These are phyloP conservation scores for Pseudohyphozyma bogoriensis DNA, from an alignment of 768 basidiomycete species.

Conservation along the genomic window DNA sequence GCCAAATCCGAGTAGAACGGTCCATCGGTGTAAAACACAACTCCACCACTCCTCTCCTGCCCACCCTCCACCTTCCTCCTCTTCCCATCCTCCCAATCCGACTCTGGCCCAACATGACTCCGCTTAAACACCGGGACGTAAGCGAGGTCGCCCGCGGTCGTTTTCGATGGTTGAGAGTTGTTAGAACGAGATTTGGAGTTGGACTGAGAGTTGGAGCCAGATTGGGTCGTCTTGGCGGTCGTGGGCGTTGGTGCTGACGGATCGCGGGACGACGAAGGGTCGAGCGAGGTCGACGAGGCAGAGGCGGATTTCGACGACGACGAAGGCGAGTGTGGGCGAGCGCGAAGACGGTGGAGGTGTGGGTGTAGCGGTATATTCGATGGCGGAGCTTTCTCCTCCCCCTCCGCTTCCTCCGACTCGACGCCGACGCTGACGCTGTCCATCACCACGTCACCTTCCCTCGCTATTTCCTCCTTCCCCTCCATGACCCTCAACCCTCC, in stretches of 20 bases:
- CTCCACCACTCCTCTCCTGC: slow-evolving; percentile 13
- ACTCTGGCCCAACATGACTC: neutral
- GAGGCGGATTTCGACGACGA: neutral
- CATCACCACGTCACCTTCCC: neutral
- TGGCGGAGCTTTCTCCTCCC: neutral
- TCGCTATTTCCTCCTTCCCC: neutral
- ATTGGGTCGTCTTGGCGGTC: neutral
- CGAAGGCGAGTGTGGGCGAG: neutral
- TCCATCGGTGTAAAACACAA: slow-evolving; percentile 19
- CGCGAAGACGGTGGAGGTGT: neutral
- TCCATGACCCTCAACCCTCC: slow-evolving; percentile 1
- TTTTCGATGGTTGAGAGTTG: neutral
- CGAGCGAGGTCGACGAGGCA: no score
- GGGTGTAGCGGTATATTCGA: neutral
- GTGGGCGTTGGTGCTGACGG: neutral
- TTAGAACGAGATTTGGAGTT: neutral
- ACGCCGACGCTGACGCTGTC: slow-evolving; percentile 6
- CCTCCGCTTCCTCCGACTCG: neutral
- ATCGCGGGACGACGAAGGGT: no score
- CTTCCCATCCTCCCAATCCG: neutral
- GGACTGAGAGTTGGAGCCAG: neutral
- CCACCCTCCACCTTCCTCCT: neutral
- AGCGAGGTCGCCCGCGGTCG: neutral
- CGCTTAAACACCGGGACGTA: slow-evolving; percentile 15
- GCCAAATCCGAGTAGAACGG: slow-evolving; percentile 25